Conservation (phyloP, 768 basidiomycete genomes). For the Lactarius deliciosus region DNA sequence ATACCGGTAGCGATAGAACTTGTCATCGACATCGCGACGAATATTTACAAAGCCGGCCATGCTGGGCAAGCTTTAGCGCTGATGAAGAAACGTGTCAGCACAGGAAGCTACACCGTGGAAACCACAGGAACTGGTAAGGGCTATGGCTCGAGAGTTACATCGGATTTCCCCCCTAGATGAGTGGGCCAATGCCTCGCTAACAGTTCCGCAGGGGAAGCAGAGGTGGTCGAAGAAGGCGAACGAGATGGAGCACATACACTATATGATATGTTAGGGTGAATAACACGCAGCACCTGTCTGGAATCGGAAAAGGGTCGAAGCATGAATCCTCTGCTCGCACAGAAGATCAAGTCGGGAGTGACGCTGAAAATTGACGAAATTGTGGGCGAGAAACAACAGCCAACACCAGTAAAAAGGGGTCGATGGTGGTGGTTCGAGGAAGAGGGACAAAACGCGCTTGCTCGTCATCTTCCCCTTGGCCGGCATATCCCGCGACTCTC, state of each 20-base stretch:
- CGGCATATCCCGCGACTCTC: conserved; percentile 19
- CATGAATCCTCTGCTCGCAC: conserved; percentile 85
- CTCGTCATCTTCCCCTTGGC: neutral
- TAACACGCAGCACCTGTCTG: conserved; percentile 61
- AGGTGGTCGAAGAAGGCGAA: conserved; percentile 44
- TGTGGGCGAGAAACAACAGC: conserved; percentile 45
- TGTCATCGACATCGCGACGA: conserved; percentile 94
- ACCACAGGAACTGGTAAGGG: neutral
- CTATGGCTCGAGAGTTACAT: neutral
- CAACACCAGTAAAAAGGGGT: conserved; percentile 16
- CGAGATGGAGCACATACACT: conserved; percentile 45
- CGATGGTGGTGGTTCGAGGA: conserved; percentile 22
- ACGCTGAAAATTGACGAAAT: conserved; percentile 60
- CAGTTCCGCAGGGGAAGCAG: neutral
- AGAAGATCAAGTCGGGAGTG: conserved; percentile 51
- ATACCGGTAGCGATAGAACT: conserved; percentile 92
- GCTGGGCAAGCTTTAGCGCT: conserved; percentile 72
- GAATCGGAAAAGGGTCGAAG: conserved; percentile 84
- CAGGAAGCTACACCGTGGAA: conserved; percentile 25
- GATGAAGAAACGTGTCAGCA: conserved; percentile 16
- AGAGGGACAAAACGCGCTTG: conserved; percentile 2
- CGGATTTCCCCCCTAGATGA: neutral
- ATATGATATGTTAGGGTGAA: conserved; percentile 36
- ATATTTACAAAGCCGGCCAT: conserved; percentile 94
- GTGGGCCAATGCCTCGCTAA: neutral